Percentiles rank a stretch among this genome's conserved stretches.
Conservation (phyloP, 2,329 filamentous ascomycete genomes). For the Thyridium curvatum region DNA sequence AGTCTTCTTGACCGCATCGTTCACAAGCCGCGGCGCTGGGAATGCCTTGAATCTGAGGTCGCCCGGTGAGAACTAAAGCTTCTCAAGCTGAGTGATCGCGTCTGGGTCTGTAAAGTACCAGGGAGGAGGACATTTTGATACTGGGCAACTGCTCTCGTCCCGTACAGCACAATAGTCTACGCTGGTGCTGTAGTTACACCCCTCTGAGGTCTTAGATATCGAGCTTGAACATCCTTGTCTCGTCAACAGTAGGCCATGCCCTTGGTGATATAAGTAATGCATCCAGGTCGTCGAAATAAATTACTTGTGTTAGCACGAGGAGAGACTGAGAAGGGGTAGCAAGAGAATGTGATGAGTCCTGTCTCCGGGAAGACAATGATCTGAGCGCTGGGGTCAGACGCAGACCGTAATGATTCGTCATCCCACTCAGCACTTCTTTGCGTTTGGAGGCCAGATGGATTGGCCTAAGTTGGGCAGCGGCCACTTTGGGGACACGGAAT, state of each 20-base stretch:
- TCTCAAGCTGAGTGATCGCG: constrained; percentile 45
- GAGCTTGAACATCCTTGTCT: constrained; percentile 35
- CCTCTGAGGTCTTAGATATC: constrained; percentile 37
- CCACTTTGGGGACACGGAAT: constrained; percentile 23
- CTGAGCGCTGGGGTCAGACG: constrained; percentile 34
- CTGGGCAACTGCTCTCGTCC: constrained; percentile 37
- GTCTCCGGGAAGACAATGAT: constrained; percentile 48
- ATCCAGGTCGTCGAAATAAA: constrained; percentile 42
- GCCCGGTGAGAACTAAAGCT: constrained; percentile 46
- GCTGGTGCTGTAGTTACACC: constrained; percentile 36
- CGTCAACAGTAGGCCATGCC: constrained; percentile 41
- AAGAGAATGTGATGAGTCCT: constrained; percentile 49
- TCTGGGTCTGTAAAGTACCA: constrained; percentile 42
- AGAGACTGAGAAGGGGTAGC: constrained; percentile 38
- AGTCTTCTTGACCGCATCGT: constrained; percentile 24
- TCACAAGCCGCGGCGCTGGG: constrained; percentile 38
- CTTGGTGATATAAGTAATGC: constrained; percentile 32
- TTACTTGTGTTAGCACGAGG: constrained; percentile 27
- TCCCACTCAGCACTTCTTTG: constrained; percentile 33
- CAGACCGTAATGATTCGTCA: constrained; percentile 38
- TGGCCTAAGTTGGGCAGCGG: constrained; percentile 45
- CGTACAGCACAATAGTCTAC: constrained; percentile 42
- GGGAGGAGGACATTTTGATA: constrained; percentile 51
- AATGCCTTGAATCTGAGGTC: constrained; percentile 48
- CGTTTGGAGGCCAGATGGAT: constrained; percentile 31